phyloP scores from a whole-genome alignment of 2,329 filamentous ascomycete genomes.

The Ophiostoma quercus region DNA sequence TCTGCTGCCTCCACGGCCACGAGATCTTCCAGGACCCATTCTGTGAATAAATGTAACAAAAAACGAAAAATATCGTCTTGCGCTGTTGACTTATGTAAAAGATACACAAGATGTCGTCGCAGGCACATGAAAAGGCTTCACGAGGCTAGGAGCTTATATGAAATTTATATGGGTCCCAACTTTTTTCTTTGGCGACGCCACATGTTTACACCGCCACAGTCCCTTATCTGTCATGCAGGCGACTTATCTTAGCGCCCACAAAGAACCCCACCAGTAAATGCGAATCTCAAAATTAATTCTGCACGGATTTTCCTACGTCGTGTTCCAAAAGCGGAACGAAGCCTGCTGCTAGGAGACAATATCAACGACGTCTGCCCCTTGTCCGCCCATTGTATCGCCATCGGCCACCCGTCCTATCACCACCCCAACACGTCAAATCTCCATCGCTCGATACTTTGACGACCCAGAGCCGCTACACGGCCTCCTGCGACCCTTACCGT shows the following conservation, averaged over 20 bases:
- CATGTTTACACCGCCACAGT: conserved; percentile 19
- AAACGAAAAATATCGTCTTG: not conserved
- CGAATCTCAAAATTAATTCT: conserved; percentile 30
- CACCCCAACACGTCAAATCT: conserved; percentile 20
- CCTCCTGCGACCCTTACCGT: conserved; percentile 25
- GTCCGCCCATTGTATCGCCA: conserved; percentile 19
- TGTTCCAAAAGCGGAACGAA: conserved; percentile 23
- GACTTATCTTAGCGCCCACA: conserved; percentile 54
- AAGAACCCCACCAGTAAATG: conserved; percentile 32
- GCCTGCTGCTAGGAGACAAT: conserved; percentile 15
- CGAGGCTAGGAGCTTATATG: conserved; percentile 20
- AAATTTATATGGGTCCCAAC: conserved; percentile 14
- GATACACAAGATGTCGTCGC: not conserved
- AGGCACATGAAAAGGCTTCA: conserved; percentile 21
- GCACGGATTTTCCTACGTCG: conserved; percentile 24
- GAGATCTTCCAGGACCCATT: conserved; percentile 37
- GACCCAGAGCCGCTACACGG: conserved; percentile 17
- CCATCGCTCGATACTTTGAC: not conserved
- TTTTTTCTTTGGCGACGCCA: conserved; percentile 19
- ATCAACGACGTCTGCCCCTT: conserved; percentile 15
- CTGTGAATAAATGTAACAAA: not conserved
- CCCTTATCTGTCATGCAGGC: conserved; percentile 33
- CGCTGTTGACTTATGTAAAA: not conserved
- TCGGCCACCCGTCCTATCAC: conserved; percentile 22
- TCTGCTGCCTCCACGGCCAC: conserved; percentile 31